Evolutionary conservation across 345 rosid genomes (phyloP).

Genomic region (thale cress (Arabidopsis thaliana)): DNA sequence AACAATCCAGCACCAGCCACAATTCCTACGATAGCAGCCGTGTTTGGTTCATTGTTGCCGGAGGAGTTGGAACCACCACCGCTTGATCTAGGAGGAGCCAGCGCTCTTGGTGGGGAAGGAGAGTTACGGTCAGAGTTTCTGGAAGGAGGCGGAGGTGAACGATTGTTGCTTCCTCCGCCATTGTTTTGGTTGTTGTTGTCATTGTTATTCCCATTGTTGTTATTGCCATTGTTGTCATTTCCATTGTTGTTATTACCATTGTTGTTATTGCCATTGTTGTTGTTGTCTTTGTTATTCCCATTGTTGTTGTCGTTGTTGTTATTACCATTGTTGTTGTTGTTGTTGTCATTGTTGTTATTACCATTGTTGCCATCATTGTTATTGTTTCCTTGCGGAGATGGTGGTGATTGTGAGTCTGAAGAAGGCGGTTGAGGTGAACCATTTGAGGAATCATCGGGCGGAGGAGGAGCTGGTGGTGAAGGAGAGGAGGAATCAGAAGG

Average conservation of each 20-base stretch:
- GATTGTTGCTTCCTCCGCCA: conserved; percentile 34
- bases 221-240: neutral
- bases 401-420: conserved; percentile 44
- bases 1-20: conserved; percentile 53
- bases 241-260: neutral
- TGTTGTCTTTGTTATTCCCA: neutral
- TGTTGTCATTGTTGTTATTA: conserved; percentile 6
- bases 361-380: conserved; percentile 17
- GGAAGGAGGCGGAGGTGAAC: conserved; percentile 44
- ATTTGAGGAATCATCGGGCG: conserved; percentile 28
- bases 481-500: conserved; percentile 32
- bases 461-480: conserved; percentile 47
- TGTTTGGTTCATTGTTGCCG: conserved; percentile 14
- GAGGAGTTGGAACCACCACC: conserved; percentile 37
- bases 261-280: neutral
- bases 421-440: conserved; percentile 47
- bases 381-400: conserved; percentile 35
- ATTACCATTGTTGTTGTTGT: conserved; percentile 21
- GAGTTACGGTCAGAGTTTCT: conserved; percentile 30
- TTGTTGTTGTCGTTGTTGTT: neutral
- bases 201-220: conserved; percentile 14
- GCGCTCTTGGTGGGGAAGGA: conserved; percentile 33
- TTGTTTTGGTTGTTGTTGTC: conserved; percentile 14
- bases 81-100: conserved; percentile 46
- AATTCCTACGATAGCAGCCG: conserved; percentile 47